phyloP scores from a whole-genome alignment of 371 early-diverging fungal genomes.

The Mortierella sp. region DNA sequence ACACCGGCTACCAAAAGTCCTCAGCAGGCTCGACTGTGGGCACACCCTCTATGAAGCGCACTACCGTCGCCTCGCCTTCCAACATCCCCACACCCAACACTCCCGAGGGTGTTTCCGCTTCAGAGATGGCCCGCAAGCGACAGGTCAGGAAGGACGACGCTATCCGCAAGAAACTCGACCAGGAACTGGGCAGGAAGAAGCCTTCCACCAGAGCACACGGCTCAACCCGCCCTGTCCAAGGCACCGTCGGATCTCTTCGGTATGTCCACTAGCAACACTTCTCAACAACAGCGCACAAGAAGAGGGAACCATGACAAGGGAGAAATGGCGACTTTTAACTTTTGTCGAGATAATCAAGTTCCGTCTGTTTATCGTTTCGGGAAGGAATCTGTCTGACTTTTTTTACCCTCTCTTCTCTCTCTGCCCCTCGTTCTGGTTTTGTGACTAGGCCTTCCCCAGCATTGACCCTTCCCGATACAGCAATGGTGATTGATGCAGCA shows the following conservation, averaged over 20 bases:
- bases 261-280: slow-evolving; percentile 64
- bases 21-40: slow-evolving; percentile 46
- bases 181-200: slow-evolving; percentile 77
- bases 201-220: slow-evolving; percentile 43
- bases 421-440: not conserved
- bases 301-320: no score
- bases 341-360: slow-evolving; percentile 17
- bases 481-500: slow-evolving; percentile 59
- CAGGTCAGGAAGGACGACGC: slow-evolving; percentile 65
- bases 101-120: slow-evolving; percentile 38
- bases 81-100: slow-evolving; percentile 11
- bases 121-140: slow-evolving; percentile 57
- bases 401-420: not conserved
- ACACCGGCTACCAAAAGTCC: slow-evolving; percentile 39
- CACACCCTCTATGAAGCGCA: slow-evolving; percentile 43
- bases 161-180: slow-evolving; percentile 82
- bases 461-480: slow-evolving; percentile 48
- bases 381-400: not conserved
- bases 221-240: slow-evolving; percentile 58
- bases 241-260: slow-evolving; percentile 84
- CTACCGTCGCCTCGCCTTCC: slow-evolving; percentile 42
- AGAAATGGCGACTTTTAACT: not conserved
- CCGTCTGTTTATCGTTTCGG: slow-evolving; percentile 29
- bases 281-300: not conserved
- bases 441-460: slow-evolving; percentile 51